phyloP scores from a whole-genome alignment of 2,329 filamentous ascomycete genomes.

The Cladosporium sp. region DNA sequence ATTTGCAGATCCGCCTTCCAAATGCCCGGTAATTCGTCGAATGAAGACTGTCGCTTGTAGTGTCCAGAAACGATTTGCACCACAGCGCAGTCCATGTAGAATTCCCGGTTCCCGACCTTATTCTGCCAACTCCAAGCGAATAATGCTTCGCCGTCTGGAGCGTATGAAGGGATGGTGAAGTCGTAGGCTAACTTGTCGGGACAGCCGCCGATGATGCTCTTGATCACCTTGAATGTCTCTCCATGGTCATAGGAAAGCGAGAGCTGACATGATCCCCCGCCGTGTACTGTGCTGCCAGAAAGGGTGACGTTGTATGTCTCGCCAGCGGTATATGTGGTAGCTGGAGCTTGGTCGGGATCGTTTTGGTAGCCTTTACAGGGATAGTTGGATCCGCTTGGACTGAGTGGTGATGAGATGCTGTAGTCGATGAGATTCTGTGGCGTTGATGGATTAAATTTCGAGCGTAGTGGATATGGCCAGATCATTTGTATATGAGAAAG shows the following conservation, averaged over 20 bases:
- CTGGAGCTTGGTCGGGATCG: conserved; percentile 47
- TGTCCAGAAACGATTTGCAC: conserved; percentile 52
- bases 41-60: conserved; percentile 15
- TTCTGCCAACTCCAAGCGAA: conserved; percentile 62
- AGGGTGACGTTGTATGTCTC: conserved; percentile 59
- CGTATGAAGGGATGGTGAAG: conserved; percentile 63
- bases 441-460: conserved; percentile 44
- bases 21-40: conserved; percentile 34
- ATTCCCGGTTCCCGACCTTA: conserved; percentile 64
- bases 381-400: conserved; percentile 58
- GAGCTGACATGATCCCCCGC: conserved; percentile 72
- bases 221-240: conserved; percentile 63
- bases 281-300: conserved; percentile 48
- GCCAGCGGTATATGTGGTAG: conserved; percentile 60
- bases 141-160: conserved; percentile 56
- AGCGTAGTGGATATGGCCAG: conserved; percentile 50
- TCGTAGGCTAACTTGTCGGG: conserved; percentile 50
- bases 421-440: conserved; percentile 55
- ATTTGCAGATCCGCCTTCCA: conserved; percentile 41
- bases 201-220: conserved; percentile 58
- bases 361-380: conserved; percentile 68
- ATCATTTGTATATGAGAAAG: conserved; percentile 52
- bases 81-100: conserved; percentile 81
- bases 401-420: conserved; percentile 65
- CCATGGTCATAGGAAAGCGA: conserved; percentile 70